A percentile compares a stretch with the other conserved stretches of the same genome.
phyloP scores from a whole-genome alignment of 2,329 filamentous ascomycete genomes.

The Xylaria polymorpha region DNA sequence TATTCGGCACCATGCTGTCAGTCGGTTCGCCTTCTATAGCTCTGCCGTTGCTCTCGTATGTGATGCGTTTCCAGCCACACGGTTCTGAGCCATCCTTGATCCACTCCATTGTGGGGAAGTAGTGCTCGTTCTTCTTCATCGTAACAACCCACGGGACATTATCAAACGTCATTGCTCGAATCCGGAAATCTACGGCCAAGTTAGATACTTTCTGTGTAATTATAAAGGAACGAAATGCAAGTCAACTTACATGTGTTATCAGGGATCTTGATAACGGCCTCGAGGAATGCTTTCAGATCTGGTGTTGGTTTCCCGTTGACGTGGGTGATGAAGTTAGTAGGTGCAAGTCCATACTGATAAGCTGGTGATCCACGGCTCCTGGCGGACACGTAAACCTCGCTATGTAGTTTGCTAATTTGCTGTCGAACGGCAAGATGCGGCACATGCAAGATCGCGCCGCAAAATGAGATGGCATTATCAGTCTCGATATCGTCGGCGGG shows the following conservation, averaged over 20 bases:
- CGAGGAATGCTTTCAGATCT: slow-evolving; percentile 83
- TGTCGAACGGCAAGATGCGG: slow-evolving; percentile 97
- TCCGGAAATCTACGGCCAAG: slow-evolving; percentile 77
- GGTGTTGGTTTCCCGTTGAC: slow-evolving; percentile 90
- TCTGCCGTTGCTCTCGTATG: slow-evolving; percentile 66
- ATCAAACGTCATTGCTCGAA: slow-evolving; percentile 98
- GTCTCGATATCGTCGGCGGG: slow-evolving; percentile 92
- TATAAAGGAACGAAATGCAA: not conserved
- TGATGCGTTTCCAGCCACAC: slow-evolving; percentile 72
- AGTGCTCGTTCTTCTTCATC: slow-evolving; percentile 99
- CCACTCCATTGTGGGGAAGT: slow-evolving; percentile 80
- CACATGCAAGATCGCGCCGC: slow-evolving; percentile 90
- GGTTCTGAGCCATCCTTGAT: slow-evolving; percentile 70
- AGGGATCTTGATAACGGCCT: slow-evolving; percentile 85
- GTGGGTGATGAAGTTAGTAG: slow-evolving; percentile 97
- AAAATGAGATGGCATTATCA: slow-evolving; percentile 91
- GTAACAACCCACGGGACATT: slow-evolving; percentile 99
- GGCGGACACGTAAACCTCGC: slow-evolving; percentile 94
- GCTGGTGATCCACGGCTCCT: slow-evolving; percentile 84
- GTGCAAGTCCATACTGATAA: slow-evolving; percentile 90
- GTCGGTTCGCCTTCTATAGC: slow-evolving; percentile 65
- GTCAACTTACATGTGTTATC: slow-evolving; percentile 84
- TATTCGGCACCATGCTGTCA: slow-evolving; percentile 59
- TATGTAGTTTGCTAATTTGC: slow-evolving; percentile 96
- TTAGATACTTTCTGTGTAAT: slow-evolving; percentile 38